Evolutionary conservation across 768 basidiomycete genomes (phyloP).

Genomic region (Boletus eberwhitei): DNA sequence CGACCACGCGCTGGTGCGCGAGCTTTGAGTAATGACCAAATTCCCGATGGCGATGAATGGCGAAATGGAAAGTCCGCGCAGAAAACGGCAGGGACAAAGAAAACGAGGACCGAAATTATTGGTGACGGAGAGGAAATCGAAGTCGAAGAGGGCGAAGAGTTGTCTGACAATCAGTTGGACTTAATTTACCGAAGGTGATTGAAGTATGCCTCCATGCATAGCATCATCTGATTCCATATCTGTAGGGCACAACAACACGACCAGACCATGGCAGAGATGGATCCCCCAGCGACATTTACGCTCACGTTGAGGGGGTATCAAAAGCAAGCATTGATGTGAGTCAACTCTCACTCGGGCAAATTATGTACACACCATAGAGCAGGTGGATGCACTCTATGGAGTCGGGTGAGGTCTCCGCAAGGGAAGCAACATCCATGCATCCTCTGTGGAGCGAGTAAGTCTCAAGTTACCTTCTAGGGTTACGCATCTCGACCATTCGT

Average conservation of each 20-base stretch:
- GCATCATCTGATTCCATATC: conserved; percentile 6
- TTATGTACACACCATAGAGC: background rate
- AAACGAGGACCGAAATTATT: conserved; percentile 59
- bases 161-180: conserved; percentile 77
- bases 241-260: conserved; percentile 83
- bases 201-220: background rate
- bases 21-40: conserved; percentile 27
- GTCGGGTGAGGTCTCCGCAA: conserved; percentile 64
- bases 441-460: conserved; percentile 92
- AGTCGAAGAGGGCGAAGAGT: conserved; percentile 78
- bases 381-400: conserved; percentile 95
- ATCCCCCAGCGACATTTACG: conserved; percentile 73
- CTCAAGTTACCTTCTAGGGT: background rate
- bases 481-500: conserved; percentile 3
- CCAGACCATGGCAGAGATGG: conserved; percentile 70
- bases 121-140: conserved; percentile 82
- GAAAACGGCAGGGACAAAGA: conserved; percentile 38
- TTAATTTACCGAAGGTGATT: conserved; percentile 80
- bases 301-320: conserved; percentile 83
- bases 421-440: conserved; percentile 75
- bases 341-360: background rate
- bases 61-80: conserved; percentile 39
- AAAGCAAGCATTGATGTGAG: conserved; percentile 83
- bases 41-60: conserved; percentile 31
- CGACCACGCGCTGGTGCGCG: conserved; percentile 55